Evolutionary conservation across 768 basidiomycete species (phyloP).

Genomic region (Collybia sp.): DNA sequence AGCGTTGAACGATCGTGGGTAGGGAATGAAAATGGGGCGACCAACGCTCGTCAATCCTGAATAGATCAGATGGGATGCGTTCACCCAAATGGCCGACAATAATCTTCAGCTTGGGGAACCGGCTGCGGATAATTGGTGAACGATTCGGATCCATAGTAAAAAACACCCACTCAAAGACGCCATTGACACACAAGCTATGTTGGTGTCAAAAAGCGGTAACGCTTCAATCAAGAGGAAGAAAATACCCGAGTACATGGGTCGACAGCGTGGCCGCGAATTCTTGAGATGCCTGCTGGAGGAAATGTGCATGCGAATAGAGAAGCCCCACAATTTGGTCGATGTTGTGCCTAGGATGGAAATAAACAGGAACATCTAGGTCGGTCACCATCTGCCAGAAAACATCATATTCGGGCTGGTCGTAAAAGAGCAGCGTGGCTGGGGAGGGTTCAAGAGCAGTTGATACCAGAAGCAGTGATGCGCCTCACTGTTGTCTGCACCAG

Average conservation of each 20-base stretch:
- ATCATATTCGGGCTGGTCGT: conserved; percentile 34
- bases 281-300: conserved; percentile 25
- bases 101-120: conserved; percentile 34
- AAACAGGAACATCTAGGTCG: conserved; percentile 32
- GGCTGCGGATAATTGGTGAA: conserved; percentile 17
- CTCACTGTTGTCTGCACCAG: conserved; percentile 32
- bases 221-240: background rate
- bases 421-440: conserved; percentile 30
- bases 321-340: conserved; percentile 19
- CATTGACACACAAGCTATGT: conserved; percentile 27
- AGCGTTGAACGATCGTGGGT: background rate
- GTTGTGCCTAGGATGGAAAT: conserved; percentile 30
- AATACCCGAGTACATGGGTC: conserved; percentile 34
- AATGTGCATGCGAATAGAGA: conserved; percentile 27
- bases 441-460: background rate
- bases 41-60: conserved; percentile 33
- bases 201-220: background rate
- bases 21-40: background rate
- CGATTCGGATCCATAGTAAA: background rate
- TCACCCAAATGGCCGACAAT: conserved; percentile 41
- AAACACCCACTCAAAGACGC: conserved; percentile 29
- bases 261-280: conserved; percentile 33
- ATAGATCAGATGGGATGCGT: conserved; percentile 35
- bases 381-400: conserved; percentile 33
- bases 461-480: too few relatives aligned